Conservation (phyloP, 495 filamentous ascomycete species). For the Trypethelium eluteriae region DNA sequence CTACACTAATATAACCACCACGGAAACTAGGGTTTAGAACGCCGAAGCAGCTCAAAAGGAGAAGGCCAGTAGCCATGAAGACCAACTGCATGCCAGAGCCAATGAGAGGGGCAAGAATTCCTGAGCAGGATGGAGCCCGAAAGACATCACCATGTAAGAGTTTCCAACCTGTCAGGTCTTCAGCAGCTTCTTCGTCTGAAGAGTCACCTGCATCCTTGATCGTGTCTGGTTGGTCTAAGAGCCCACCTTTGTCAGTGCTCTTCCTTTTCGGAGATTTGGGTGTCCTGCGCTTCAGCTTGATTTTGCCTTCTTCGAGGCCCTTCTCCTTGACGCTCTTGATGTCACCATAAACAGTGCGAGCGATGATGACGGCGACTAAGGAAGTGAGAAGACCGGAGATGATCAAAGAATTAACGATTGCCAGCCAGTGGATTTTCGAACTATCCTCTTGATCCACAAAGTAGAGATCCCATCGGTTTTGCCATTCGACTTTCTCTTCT, state of each 20-base stretch:
- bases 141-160: conserved; percentile 94
- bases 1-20: conserved; percentile 84
- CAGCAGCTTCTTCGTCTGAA: conserved; percentile 60
- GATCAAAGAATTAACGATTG: conserved; percentile 82
- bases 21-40: conserved; percentile 86
- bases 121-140: conserved; percentile 63
- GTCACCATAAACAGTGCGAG: conserved; percentile 73
- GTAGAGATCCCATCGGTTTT: conserved; percentile 83
- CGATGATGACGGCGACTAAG: conserved; percentile 78
- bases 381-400: conserved; percentile 77
- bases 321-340: conserved; percentile 66
- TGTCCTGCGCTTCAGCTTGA: conserved; percentile 42
- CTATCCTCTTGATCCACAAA: conserved; percentile 87
- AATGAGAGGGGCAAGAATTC: conserved; percentile 74
- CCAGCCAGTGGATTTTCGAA: conserved; percentile 81
- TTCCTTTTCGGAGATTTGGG: conserved; percentile 43
- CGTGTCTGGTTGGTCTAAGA: conserved; percentile 59
- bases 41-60: conserved; percentile 73
- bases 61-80: conserved; percentile 73
- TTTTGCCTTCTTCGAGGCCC: conserved; percentile 60
- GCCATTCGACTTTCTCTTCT: conserved; percentile 76
- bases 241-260: conserved; percentile 51
- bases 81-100: conserved; percentile 86
- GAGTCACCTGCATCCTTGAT: conserved; percentile 56
- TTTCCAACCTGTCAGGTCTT: conserved; percentile 91